Base-by-base conservation (phyloP, 495 filamentous ascomycete genomes). In the Podospora didyma region DNA sequence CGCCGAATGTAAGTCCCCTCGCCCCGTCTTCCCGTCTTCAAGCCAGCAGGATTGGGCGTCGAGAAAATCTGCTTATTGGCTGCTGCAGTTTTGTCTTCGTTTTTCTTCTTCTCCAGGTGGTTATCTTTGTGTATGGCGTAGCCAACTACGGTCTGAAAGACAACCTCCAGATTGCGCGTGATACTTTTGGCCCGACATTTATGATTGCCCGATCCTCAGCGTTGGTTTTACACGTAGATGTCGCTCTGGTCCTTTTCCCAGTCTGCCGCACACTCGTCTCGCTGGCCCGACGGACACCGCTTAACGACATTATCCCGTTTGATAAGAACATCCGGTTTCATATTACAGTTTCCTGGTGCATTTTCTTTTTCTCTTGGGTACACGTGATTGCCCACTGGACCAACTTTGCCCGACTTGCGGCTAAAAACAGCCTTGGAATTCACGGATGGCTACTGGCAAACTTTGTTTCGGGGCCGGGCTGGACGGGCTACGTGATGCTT, bases 241-340 rank as follows among this genome's bases (percentile, higher is more conserved):
- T 89, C 52, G 85, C 86, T 17, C 64, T 90, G 61, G 79, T 92
- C 61, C 73, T 91, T n/a, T 81, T 92, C 60, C 87, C 89, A 24
- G 86, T 90, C 53, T 92, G 89, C 73, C 82, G 87, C 51, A 90
- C 87, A 26, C 77, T 91, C 49, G 89, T 90, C 63, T 90, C 86
- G 54, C 77, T 90, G 57, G 80, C 83, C 49, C 77, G 89, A 62
- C 85, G 87, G 65, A 90, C 86, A 14, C 85, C 88, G 42, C 76
- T 90, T 28, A 88, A 89, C 64, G 86, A 86, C 56, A 86, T 90
- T 64, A 84, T 92, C 51, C 87, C 87, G 60, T 88, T 90, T 72
- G 85, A 89, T 69, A 89, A 89, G 72, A 89, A 89, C 68, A 89
- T 89, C 62, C 86, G 86, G 35, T 89, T 91, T 74, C 88, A 91